These are phyloP conservation scores for Microcos paniculata DNA, from an alignment of 345 rosid species.

Conservation along the genomic window DNA sequence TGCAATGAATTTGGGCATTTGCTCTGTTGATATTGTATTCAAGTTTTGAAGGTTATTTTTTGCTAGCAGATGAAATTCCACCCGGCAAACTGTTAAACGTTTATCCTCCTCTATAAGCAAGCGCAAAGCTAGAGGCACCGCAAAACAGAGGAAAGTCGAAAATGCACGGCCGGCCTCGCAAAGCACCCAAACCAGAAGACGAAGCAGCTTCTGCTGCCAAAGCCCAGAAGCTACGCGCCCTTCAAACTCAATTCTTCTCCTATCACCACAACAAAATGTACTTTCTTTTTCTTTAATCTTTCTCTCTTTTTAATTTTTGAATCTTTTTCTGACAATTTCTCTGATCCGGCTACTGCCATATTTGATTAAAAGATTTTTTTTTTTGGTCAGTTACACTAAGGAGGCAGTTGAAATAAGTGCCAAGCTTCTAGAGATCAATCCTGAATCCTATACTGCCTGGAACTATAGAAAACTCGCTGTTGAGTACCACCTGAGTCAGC, in stretches of 20 bases:
- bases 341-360: background rate
- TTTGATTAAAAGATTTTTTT: background rate
- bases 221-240: slow-evolving; percentile 61
- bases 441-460: slow-evolving; percentile 89
- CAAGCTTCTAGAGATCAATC: slow-evolving; percentile 79
- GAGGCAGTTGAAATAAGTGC: slow-evolving; percentile 80
- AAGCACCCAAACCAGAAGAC: slow-evolving; percentile 58
- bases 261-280: slow-evolving; percentile 70
- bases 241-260: slow-evolving; percentile 67
- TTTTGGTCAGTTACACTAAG: slow-evolving; percentile 56
- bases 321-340: background rate
- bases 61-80: too few species aligned
- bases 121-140: background rate
- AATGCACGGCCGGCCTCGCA: slow-evolving; percentile 94
- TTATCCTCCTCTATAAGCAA: background rate
- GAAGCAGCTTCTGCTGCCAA: slow-evolving; percentile 68
- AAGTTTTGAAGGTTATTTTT: too few species aligned
- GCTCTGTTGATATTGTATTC: too few species aligned
- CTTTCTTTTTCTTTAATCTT: background rate
- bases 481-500: slow-evolving; percentile 39
- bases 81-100: background rate
- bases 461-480: slow-evolving; percentile 86
- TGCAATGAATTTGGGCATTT: too few species aligned
- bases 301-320: background rate
- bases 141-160: background rate